Evolutionary conservation across 1,139 yeast genomes (phyloP).

Genomic region (Candida albicans): DNA sequence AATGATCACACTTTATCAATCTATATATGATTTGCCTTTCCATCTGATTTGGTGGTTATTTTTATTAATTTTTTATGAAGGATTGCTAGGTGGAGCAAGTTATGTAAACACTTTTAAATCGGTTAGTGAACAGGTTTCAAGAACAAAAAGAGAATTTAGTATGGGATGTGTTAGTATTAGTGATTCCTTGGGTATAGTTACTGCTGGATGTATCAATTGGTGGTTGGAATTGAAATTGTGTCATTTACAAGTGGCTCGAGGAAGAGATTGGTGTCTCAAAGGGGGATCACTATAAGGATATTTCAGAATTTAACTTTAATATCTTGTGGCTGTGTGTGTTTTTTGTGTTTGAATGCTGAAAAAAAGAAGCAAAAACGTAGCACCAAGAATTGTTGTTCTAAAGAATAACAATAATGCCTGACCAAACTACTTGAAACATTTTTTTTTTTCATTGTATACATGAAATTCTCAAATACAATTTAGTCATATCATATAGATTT

Average conservation of each 20-base stretch:
- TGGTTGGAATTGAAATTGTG: conserved; percentile 77
- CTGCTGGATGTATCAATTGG: conserved; percentile 77
- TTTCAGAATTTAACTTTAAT: too few species aligned
- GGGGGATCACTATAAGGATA: conserved; percentile 13
- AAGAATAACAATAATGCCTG: too few species aligned
- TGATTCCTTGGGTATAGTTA: conserved; percentile 82
- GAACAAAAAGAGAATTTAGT: conserved; percentile 71
- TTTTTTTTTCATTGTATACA: too few species aligned
- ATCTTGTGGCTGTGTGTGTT: not conserved
- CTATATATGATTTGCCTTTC: conserved; percentile 61
- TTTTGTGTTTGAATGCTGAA: not conserved
- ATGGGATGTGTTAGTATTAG: conserved; percentile 94
- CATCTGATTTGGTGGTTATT: conserved; percentile 57
- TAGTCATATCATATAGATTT: too few species aligned
- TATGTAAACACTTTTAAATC: conserved; percentile 85
- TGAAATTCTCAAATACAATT: too few species aligned
- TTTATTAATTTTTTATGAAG: conserved; percentile 76
- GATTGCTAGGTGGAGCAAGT: conserved; percentile 83
- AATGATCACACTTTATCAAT: conserved; percentile 58
- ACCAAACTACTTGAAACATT: too few species aligned
- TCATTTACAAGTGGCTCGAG: conserved; percentile 59
- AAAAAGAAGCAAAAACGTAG: too few species aligned
- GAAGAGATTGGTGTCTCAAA: conserved; percentile 61
- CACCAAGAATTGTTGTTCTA: too few species aligned
- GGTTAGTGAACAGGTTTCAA: conserved; percentile 63